Evolutionary conservation across 257 asterid species (phyloP), one percentile per base, ranked within the genome.

Genomic region (Misopates orontium): DNA sequence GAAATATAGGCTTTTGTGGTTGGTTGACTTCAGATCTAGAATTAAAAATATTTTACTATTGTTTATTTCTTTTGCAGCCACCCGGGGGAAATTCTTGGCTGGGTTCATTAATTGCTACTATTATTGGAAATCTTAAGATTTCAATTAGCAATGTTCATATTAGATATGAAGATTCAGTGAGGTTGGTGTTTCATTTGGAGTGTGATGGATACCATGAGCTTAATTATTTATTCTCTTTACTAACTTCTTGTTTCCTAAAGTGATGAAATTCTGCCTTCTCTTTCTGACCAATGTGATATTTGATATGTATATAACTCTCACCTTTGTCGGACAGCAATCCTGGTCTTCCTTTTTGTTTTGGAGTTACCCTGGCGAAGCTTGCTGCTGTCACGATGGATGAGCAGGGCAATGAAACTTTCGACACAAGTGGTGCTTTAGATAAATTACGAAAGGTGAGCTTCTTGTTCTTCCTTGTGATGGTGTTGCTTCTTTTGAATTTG

Each of bases 311-410:
- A 32, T 66, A 44, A 56, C 45, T 66, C 56, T 49, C 20, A 62
- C 64, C 44, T 28, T 36, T 67, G 51, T 44, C 63, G 44, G 68
- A 22, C 87, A 94, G 99, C 92, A 90, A 94, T 77, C 95, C 84
- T 10, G 99, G 96, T 17, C 88, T 82, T 71, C 97, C 99, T 20
- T 94, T 93, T 83, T 86, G 88, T 72, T 93, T 95, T 73, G 99
- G 99, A 53, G 68, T 93, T 75, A 93, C 97, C 70, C 91, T 93
- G 39, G 95, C 96, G 45, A 90, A 90, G 85, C 99, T 93, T 67
- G 99, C 99, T 66, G 99, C 99, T 62, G 97, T 93, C 55, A 93
- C 99, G 8, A 86, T 79, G 92, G 97, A 93, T 81, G 99, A 93
- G 84, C 89, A 87, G 68, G 99, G 99, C 56, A 93, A 90, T 84